phyloP scores from a whole-genome alignment of 2,329 filamentous ascomycete species.

The Phialemoniopsis sp. region DNA sequence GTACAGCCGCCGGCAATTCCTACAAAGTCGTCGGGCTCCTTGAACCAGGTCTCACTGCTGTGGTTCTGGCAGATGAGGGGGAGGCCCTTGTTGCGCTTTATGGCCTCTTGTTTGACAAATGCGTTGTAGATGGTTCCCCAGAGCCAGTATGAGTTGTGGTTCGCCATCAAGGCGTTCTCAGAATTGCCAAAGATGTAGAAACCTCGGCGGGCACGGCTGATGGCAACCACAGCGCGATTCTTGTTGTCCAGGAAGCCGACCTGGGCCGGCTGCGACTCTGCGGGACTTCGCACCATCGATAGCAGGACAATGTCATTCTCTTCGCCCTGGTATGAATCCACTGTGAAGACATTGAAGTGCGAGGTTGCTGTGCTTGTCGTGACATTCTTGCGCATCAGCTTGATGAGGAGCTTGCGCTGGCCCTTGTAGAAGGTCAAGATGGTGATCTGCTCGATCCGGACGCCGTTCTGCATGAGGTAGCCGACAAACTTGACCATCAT shows the following conservation, averaged over 20 bases:
- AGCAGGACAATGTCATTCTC: constrained; percentile 82
- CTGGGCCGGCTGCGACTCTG: constrained; percentile 23
- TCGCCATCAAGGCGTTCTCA: constrained; percentile 42
- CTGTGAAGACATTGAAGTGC: constrained; percentile 64
- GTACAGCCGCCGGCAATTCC: constrained; percentile 48
- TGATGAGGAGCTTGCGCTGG: constrained; percentile 64
- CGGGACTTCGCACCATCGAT: constrained; percentile 72
- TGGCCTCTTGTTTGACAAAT: constrained; percentile 32
- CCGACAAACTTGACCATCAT: constrained; percentile 72
- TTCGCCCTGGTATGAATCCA: constrained; percentile 88
- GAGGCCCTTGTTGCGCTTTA: constrained; percentile 34
- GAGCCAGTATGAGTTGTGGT: constrained; percentile 27
- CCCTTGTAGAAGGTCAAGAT: constrained; percentile 86
- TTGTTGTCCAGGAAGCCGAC: constrained; percentile 72
- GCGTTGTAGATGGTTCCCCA: constrained; percentile 48
- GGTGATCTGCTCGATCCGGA: constrained; percentile 60
- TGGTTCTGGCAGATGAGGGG: constrained; percentile 64
- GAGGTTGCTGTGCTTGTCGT: constrained; percentile 17
- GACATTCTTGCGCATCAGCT: constrained; percentile 31
- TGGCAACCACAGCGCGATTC: constrained; percentile 54
- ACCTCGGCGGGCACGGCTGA: constrained; percentile 69
- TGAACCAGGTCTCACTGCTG: constrained; percentile 42
- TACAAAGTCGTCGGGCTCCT: constrained; percentile 44
- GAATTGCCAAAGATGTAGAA: constrained; percentile 85
- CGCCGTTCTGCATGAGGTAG: constrained; percentile 68